A percentile compares a stretch with the other conserved stretches of the same genome.
phyloP scores from a whole-genome alignment of 2,329 filamentous ascomycete species.

The Daldinia sp. region DNA sequence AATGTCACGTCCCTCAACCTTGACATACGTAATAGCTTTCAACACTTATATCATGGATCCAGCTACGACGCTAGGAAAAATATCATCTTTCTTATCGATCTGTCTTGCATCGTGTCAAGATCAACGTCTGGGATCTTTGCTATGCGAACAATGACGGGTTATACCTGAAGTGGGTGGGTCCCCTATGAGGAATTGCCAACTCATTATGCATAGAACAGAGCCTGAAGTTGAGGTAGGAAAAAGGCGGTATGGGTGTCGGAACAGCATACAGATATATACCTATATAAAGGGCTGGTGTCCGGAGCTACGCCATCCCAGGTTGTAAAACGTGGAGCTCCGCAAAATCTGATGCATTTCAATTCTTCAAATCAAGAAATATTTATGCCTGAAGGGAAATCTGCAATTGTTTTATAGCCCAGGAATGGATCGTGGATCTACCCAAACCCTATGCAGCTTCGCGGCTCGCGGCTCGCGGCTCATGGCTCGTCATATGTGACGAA shows the following conservation, averaged over 20 bases:
- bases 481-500: constrained; percentile 45
- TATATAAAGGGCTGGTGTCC: constrained; percentile 36
- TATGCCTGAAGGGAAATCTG: constrained; percentile 1
- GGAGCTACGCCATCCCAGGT: constrained; percentile 29
- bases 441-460: constrained; percentile 25
- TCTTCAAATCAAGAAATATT: constrained; percentile 12
- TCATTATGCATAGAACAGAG: constrained; percentile 49
- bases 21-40: constrained; percentile 25
- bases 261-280: constrained; percentile 39
- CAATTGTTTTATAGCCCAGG: constrained; percentile 32
- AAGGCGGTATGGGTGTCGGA: constrained; percentile 48
- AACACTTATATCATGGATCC: constrained; percentile 16
- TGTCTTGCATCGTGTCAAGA: constrained; percentile 29
- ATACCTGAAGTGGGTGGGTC: constrained; percentile 43
- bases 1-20: constrained; percentile 4
- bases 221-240: constrained; percentile 44
- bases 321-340: constrained; percentile 26
- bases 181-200: constrained; percentile 48
- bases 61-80: constrained; percentile 8
- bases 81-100: constrained; percentile 11
- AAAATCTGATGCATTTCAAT: constrained; percentile 28
- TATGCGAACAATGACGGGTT: constrained; percentile 39
- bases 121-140: constrained; percentile 27
- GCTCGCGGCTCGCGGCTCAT: constrained; percentile 40
- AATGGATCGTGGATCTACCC: constrained; percentile 15